Percentiles rank a stretch among this genome's conserved stretches.
Evolutionary conservation across 2,329 filamentous ascomycete species (phyloP).

Genomic region (Mycosphaerelloides madeirae): DNA sequence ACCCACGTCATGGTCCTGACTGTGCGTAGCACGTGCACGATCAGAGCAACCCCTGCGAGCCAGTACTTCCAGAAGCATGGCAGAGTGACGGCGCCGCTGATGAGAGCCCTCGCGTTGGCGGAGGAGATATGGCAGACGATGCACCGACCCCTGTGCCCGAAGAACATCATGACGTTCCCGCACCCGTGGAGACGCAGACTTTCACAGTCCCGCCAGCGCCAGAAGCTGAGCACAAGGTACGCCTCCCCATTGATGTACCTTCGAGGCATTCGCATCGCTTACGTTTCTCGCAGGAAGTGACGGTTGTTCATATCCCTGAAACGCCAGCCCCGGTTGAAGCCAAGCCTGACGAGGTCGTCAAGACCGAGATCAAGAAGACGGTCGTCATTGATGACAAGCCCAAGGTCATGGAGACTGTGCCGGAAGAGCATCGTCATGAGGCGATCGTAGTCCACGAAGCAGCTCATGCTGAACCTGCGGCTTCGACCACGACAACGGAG

Average conservation of each 20-base stretch:
- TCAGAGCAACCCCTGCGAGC: constrained; percentile 9
- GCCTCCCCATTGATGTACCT: no score
- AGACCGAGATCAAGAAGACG: not conserved
- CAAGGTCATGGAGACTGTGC: not conserved
- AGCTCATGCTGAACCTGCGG: not conserved
- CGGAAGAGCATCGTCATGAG: not conserved
- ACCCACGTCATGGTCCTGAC: constrained; percentile 27
- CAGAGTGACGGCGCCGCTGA: constrained; percentile 14
- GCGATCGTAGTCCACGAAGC: not conserved
- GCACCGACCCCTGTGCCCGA: no score
- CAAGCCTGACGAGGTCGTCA: not conserved
- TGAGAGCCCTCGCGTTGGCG: not conserved
- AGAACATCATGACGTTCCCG: not conserved
- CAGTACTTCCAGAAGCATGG: constrained; percentile 16
- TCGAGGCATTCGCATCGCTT: no score
- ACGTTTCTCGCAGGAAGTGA: not conserved
- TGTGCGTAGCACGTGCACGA: constrained; percentile 31
- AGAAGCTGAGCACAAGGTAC: no score
- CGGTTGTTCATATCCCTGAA: not conserved
- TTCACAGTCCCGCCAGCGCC: no score
- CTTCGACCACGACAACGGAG: not conserved
- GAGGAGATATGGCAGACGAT: constrained; percentile 1
- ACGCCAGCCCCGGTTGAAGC: not conserved
- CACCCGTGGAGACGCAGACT: no score
- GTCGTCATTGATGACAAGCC: not conserved